Evolutionary conservation across 225 moss, liverwort and hornwort genomes (phyloP), one percentile per base, ranked within the genome.

Genomic region (Pseudoscleropodium purum): DNA sequence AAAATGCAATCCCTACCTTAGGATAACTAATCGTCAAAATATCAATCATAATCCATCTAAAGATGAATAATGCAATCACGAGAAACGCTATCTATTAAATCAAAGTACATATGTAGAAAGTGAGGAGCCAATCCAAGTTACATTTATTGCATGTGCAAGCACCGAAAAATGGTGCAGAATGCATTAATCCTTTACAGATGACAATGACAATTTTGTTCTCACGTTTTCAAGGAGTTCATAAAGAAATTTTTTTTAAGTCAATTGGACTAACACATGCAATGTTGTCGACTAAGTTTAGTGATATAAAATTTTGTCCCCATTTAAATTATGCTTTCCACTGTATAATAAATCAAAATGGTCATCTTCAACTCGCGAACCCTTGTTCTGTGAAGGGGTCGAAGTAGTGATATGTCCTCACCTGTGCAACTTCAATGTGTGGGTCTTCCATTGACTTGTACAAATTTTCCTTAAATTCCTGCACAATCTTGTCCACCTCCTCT

Each of bases 401-500:
- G 45, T 26, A 30, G 47, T 81, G 9, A 65, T 27, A 57, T 36
- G 68, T 63, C 64, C 63, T 77, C 90, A 95, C 96, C 94, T 96
- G 97, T 41, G 95, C 59, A 77, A 85, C 94, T 86, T 96, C 96
- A 43, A 99, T 96, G 68, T 95, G 95, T 29, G 99, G 99, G 84
- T 99, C 96, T 91, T 99, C 99, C 99, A 99, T 97, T 19, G 95
- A 94, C 87, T 95, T 99, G 90, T 96, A 99, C 31, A 99, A 83
- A 82, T 90, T 95, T 57, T 97, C 96, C 89, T 96, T 99, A 82
- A 99, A 99, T 60, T 99, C 99, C 92, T 96, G 94, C 82, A 99
- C 99, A 89, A 97, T 99, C 91, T 97, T 99, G 75, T 97, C 99
- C n/a, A 99, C 99, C 93, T 99, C 99, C 90, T 99, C 99, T 74